Percentiles rank a stretch among this genome's conserved stretches.
Evolutionary conservation across 192 early-diverging fungal genomes (phyloP).

Genomic region (Coemansia javaensis): DNA sequence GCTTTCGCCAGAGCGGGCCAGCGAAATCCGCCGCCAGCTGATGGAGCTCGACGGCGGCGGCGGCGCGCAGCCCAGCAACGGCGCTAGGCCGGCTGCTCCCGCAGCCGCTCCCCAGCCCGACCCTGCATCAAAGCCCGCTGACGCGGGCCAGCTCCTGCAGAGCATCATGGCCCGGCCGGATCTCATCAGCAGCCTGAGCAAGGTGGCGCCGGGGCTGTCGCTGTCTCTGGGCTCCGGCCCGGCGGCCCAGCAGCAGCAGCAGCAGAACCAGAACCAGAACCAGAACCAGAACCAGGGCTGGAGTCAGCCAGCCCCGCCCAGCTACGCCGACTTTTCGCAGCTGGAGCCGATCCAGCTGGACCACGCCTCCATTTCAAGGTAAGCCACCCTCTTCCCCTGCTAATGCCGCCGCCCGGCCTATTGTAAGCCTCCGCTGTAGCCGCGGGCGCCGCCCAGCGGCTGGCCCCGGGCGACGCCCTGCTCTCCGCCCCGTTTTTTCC

Average conservation of each 20-base stretch:
- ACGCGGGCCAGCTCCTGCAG: constrained; percentile 27
- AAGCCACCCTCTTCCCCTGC: too few relatives aligned
- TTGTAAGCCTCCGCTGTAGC: too few relatives aligned
- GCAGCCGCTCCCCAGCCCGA: too few relatives aligned
- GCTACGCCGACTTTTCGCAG: constrained; percentile 20
- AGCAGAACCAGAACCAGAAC: too few relatives aligned
- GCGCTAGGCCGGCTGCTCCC: not conserved
- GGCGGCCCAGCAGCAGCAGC: constrained; percentile 11
- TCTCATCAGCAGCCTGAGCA: constrained; percentile 29
- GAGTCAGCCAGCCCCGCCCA: too few relatives aligned
- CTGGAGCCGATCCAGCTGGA: constrained; percentile 38
- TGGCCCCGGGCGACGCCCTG: too few relatives aligned
- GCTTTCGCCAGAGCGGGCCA: constrained; percentile 11
- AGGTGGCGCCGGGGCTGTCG: constrained; percentile 33
- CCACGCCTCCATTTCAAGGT: constrained; percentile 35
- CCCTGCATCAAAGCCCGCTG: not conserved
- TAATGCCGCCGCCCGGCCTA: too few relatives aligned
- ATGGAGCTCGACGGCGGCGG: constrained; percentile 7
- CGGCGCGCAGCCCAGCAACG: not conserved
- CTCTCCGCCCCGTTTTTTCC: too few relatives aligned
- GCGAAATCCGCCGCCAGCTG: constrained; percentile 30
- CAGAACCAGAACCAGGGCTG: too few relatives aligned
- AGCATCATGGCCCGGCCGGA: constrained; percentile 37
- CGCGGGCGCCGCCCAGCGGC: too few relatives aligned
- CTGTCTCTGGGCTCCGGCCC: constrained; percentile 19